Base-by-base conservation (phyloP, 768 basidiomycete genomes). In the Naematelia aurantialba region DNA sequence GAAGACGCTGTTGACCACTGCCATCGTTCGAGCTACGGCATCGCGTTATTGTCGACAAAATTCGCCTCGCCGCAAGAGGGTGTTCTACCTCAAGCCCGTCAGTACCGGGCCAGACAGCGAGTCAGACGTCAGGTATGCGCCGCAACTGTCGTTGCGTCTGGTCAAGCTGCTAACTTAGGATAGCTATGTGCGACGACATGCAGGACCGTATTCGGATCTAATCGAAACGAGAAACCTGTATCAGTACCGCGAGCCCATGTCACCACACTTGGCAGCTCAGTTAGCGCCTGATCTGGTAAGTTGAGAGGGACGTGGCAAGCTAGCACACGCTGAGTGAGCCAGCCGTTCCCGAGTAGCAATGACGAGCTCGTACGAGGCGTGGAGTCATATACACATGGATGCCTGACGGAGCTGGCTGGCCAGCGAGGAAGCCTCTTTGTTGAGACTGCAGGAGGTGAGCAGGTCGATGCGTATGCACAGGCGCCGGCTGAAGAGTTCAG, bases 371-470 rank as follows among this genome's bases (percentile, higher is more conserved):
- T 88, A 26, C 81, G 82, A 49, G 81, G 87, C 1, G 79, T 94
- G 25, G 81, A 85, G 2, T 78, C 79, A 34, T 82, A 88, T 65
- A 83, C 89, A n/a, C 80, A 81, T 30, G 61, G 76, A 24, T 83
- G 83, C 68, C 85, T 86, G 12, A 8, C 44, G 4, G 5, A 51
- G 47, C 22, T 65, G 19, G 14, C 53, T n/a, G 50, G 67, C 22
- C 1, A 39, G 3, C 27, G 65, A 5, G 75, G 78, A 26, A 67
- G 87, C 67, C 82, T 92, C 81, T 97, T 87, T 68, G 79, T 97
- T 47, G 94, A 98, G 78, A 93, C 94, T 8, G 94, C 93, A 13
- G 94, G 94, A 84, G 94, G 93, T 91, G 76, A 81, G 84, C 66
- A 13, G 0, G 17, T 30, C 25, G 19, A 17, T 17, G 13, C 19